Conservation (phyloP, 2,329 filamentous ascomycete genomes). For the Dendryphion nanum region DNA sequence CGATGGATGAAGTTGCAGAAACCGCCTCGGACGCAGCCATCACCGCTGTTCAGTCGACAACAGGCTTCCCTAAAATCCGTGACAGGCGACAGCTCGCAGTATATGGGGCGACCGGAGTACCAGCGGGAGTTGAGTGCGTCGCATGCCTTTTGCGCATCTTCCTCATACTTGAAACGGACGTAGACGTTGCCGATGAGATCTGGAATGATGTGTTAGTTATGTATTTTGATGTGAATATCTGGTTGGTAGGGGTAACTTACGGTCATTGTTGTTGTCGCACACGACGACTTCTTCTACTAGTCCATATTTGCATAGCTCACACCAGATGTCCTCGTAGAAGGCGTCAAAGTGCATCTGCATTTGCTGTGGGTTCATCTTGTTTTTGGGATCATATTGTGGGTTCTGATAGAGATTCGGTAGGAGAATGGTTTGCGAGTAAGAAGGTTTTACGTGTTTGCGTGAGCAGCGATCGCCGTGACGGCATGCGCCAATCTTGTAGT, state of each 20-base stretch:
- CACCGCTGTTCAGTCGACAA: conserved; percentile 88
- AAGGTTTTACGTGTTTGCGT: conserved; percentile 98
- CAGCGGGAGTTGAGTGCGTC: conserved; percentile 91
- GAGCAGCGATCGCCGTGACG: conserved; percentile 97
- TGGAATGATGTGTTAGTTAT: conserved; percentile 38
- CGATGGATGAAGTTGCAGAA: conserved; percentile 99
- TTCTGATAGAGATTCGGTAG: conserved; percentile 99
- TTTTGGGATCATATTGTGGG: conserved; percentile 93
- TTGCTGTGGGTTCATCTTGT: conserved; percentile 93
- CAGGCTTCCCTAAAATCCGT: conserved; percentile 98
- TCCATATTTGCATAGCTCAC: conserved; percentile 94
- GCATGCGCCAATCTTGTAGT: conserved; percentile 99
- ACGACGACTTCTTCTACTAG: conserved; percentile 97
- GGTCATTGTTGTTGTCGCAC: conserved; percentile 99
- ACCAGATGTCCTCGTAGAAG: conserved; percentile 99
- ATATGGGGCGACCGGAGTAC: conserved; percentile 96
- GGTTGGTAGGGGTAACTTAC: conserved; percentile 49
- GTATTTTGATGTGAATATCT: no score
- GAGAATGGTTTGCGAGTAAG: conserved; percentile 95
- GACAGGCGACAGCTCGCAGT: conserved; percentile 94
- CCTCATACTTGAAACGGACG: conserved; percentile 99
- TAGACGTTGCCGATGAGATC: conserved; percentile 99
- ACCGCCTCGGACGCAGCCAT: conserved; percentile 91
- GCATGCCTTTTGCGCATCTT: conserved; percentile 88
- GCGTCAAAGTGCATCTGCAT: conserved; percentile 99